phyloP scores from a whole-genome alignment of 2,329 filamentous ascomycete genomes.

The Aspergillus brasiliensis region DNA sequence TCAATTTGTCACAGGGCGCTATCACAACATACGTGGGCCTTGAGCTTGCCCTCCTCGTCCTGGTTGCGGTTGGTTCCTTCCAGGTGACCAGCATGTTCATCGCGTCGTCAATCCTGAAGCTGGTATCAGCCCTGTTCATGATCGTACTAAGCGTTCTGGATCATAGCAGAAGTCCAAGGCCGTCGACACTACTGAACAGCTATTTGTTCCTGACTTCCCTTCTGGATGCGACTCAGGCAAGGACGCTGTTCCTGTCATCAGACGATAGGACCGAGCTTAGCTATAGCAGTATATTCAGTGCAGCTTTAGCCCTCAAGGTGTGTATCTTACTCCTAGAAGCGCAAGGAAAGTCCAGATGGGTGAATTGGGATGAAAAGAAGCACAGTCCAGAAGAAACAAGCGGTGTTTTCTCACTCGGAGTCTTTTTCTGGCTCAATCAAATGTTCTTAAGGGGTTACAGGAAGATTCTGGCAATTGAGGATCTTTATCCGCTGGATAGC shows the following conservation, averaged over 20 bases:
- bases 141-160: slow-evolving; percentile 27
- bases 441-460: slow-evolving; percentile 34
- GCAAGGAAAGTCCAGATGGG: slow-evolving; percentile 27
- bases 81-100: slow-evolving; percentile 30
- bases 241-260: slow-evolving; percentile 33
- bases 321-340: slow-evolving; percentile 24
- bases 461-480: slow-evolving; percentile 30
- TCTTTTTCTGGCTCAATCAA: slow-evolving; percentile 41
- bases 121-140: slow-evolving; percentile 26
- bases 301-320: slow-evolving; percentile 16
- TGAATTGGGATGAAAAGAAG: slow-evolving; percentile 27
- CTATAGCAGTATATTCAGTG: slow-evolving; percentile 9
- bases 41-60: slow-evolving; percentile 30
- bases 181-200: slow-evolving; percentile 44
- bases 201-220: slow-evolving; percentile 46
- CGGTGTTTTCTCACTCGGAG: slow-evolving; percentile 34
- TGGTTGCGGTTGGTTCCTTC: slow-evolving; percentile 13
- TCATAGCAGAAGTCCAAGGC: slow-evolving; percentile 41
- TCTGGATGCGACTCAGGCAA: slow-evolving; percentile 42
- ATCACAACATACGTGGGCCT: background rate
- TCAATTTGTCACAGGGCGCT: background rate
- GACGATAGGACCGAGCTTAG: background rate
- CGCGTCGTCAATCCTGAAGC: slow-evolving; percentile 29
- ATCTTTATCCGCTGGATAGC: slow-evolving; percentile 26
- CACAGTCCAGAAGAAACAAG: slow-evolving; percentile 37